phyloP scores from a whole-genome alignment of 2,329 filamentous ascomycete genomes.

The Cladophialophora carrionii region DNA sequence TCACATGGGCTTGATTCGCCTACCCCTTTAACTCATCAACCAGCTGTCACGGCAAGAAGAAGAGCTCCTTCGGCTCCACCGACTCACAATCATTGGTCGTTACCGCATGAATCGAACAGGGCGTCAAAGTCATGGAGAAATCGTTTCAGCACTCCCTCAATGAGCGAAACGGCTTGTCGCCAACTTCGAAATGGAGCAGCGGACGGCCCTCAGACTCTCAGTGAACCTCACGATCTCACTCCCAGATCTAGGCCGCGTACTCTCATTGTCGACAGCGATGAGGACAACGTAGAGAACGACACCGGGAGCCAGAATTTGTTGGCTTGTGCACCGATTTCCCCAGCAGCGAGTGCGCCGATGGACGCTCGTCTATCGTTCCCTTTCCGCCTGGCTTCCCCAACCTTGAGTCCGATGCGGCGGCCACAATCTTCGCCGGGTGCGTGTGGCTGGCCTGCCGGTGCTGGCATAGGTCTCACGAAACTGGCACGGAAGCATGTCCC shows the following conservation, averaged over 20 bases:
- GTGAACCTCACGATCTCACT: neutral
- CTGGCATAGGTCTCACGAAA: neutral
- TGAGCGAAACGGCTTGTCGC: neutral
- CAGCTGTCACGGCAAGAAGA: neutral
- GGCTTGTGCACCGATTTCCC: conserved; percentile 61
- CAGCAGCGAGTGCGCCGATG: neutral
- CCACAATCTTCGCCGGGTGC: neutral
- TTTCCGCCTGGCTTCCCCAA: neutral
- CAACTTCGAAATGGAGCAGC: neutral
- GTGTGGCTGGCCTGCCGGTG: neutral
- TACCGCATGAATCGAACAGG: neutral
- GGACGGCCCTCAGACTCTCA: neutral
- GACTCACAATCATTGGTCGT: neutral
- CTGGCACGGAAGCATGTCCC: neutral
- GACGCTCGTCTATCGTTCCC: neutral
- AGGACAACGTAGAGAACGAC: conserved; percentile 62
- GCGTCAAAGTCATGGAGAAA: neutral
- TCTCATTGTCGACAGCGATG: conserved; percentile 48
- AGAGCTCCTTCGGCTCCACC: neutral
- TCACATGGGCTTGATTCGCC: neutral
- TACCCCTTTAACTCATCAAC: neutral
- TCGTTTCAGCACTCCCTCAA: neutral
- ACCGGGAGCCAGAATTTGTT: conserved; percentile 62
- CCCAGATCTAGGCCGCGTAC: neutral
- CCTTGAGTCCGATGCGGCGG: neutral